Evolutionary conservation across 345 rosid genomes (phyloP).

Genomic region (Zanthoxylum bungeanum): DNA sequence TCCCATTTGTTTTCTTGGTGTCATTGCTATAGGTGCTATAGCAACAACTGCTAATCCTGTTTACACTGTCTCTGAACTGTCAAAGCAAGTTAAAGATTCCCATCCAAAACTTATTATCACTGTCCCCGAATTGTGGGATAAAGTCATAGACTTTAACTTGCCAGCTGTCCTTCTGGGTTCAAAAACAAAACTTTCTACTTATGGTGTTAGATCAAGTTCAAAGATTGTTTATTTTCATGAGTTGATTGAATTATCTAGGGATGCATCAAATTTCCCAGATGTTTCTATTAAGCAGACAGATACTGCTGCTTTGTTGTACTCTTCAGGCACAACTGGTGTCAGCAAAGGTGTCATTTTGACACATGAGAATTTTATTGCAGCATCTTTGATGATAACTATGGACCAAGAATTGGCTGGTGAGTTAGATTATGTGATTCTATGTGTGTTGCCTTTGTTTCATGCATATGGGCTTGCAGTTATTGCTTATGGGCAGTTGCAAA

Average conservation of each 20-base stretch:
- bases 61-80: constrained; percentile 62
- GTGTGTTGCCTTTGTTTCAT: constrained; percentile 88
- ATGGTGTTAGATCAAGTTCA: constrained; percentile 14
- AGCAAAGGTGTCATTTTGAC: constrained; percentile 86
- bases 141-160: constrained; percentile 51
- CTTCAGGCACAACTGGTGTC: constrained; percentile 86
- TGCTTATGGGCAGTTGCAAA: constrained; percentile 51
- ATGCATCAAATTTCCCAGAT: constrained; percentile 42
- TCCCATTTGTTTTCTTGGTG: constrained; percentile 72
- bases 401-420: constrained; percentile 64
- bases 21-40: constrained; percentile 62
- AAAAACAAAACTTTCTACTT: constrained; percentile 16
- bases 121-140: constrained; percentile 55
- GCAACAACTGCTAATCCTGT: constrained; percentile 76
- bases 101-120: constrained; percentile 64
- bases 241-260: constrained; percentile 45
- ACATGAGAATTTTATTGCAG: constrained; percentile 77
- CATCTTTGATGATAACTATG: constrained; percentile 40
- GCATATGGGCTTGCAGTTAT: constrained; percentile 68
- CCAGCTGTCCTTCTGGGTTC: constrained; percentile 61
- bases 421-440: constrained; percentile 43
- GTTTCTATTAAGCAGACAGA: constrained; percentile 53
- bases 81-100: constrained; percentile 67
- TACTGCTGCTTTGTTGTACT: constrained; percentile 65
- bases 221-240: constrained; percentile 38